A percentile compares a stretch with the other conserved stretches of the same genome.
Evolutionary conservation across 139 green algal species (phyloP).

Genomic region (Micractinium sp.): DNA sequence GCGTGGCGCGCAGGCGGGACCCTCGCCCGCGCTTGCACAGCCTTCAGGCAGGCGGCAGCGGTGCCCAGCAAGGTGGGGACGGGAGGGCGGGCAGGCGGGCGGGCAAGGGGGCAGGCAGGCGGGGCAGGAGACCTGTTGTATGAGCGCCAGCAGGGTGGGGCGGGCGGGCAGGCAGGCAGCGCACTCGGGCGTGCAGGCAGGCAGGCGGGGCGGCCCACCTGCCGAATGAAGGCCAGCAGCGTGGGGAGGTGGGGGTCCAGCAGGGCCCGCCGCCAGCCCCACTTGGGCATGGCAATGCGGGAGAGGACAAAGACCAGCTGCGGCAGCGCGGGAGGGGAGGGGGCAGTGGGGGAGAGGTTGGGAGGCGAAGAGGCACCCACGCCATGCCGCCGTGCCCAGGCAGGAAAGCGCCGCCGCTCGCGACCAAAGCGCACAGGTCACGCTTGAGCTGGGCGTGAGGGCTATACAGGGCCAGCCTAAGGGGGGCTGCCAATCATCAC

Average conservation of each 20-base stretch:
- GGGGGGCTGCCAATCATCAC: too few relatives aligned
- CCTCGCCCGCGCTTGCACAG: too few relatives aligned
- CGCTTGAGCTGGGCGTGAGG: too few relatives aligned
- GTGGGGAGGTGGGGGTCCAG: slow-evolving; percentile 4
- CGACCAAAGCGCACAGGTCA: too few relatives aligned
- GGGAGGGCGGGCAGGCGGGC: background rate
- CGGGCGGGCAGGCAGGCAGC: background rate
- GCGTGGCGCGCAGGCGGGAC: too few relatives aligned
- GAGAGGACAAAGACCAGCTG: background rate
- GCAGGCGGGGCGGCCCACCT: background rate
- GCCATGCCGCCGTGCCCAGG: too few relatives aligned
- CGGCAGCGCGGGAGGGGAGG: too few relatives aligned
- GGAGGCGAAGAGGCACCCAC: background rate
- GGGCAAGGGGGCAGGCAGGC: too few relatives aligned
- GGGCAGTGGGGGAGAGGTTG: background rate
- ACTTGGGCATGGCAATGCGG: background rate
- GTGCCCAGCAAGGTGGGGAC: too few relatives aligned
- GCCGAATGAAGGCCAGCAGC: background rate
- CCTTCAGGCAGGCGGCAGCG: too few relatives aligned
- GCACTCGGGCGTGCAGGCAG: background rate
- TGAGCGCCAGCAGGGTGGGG: background rate
- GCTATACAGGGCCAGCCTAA: too few relatives aligned
- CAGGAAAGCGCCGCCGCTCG: too few relatives aligned
- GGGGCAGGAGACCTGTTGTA: background rate
- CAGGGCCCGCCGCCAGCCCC: slow-evolving; percentile 3